Evolutionary conservation across 164 flowering plant species (phyloP).

Genomic region (Amborella trichopoda): DNA sequence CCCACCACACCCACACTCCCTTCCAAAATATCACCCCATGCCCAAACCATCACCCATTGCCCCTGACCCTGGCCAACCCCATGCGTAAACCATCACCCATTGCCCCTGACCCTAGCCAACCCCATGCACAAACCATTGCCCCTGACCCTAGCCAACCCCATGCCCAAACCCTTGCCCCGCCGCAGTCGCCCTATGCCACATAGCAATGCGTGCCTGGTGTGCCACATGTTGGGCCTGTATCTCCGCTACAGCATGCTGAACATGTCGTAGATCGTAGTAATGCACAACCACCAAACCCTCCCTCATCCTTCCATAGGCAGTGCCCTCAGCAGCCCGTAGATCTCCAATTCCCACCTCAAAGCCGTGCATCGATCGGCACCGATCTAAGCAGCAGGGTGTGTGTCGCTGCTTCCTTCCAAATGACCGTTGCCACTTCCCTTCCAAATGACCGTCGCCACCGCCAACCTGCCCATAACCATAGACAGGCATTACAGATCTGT

Average conservation of each 20-base stretch:
- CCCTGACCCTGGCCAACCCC: too few species aligned
- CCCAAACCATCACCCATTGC: too few species aligned
- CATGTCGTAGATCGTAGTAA: conserved; percentile 64
- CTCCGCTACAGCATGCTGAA: conserved; percentile 41
- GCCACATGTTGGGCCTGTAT: conserved; percentile 61
- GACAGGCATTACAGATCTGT: conserved; percentile 8
- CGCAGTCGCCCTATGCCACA: conserved; percentile 1
- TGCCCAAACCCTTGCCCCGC: too few species aligned
- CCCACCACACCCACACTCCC: conserved; percentile 79
- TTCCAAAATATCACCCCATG: conserved; percentile 46
- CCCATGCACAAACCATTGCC: too few species aligned
- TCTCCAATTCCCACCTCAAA: conserved; percentile 48
- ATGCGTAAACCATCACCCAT: too few species aligned
- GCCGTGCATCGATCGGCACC: conserved; percentile 37
- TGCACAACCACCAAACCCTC: conserved; percentile 72
- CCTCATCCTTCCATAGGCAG: conserved; percentile 52
- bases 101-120: too few species aligned
- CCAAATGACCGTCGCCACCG: conserved; percentile 10
- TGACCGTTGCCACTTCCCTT: too few species aligned
- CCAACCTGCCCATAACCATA: conserved; percentile 3
- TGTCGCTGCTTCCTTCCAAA: conserved; percentile 35
- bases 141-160: too few species aligned
- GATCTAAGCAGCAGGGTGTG: conserved; percentile 44
- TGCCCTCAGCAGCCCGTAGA: conserved; percentile 64
- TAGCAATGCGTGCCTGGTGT: conserved; percentile 24